A percentile compares a stretch with the other conserved stretches of the same genome.
These are phyloP conservation scores for Limonium bicolor DNA, from an alignment of 148 eudicot genomes.

Conservation along the genomic window DNA sequence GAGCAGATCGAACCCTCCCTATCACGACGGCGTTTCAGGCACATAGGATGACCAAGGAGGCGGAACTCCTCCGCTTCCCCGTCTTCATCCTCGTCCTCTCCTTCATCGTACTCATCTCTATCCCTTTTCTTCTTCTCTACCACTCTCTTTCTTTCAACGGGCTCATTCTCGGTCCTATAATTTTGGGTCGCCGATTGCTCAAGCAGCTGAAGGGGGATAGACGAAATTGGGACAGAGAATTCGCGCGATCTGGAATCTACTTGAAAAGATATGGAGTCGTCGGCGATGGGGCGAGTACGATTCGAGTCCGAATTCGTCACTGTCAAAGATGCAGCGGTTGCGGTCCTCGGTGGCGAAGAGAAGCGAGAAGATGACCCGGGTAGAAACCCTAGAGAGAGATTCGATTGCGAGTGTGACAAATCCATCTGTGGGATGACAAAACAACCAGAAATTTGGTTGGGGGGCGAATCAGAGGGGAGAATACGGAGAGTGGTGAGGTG, in stretches of 20 bases:
- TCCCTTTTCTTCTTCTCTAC: constrained; percentile 8
- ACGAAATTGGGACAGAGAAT: constrained; percentile 18
- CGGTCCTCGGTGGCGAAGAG: neutral
- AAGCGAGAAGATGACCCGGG: constrained; percentile 23
- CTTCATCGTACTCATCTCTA: constrained; percentile 10
- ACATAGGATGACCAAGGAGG: constrained; percentile 65
- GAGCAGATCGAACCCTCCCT: constrained; percentile 40
- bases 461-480: neutral
- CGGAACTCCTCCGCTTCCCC: constrained; percentile 56
- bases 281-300: constrained; percentile 19
- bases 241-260: constrained; percentile 31
- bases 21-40: constrained; percentile 61
- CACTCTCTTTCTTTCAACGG: constrained; percentile 11
- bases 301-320: constrained; percentile 6
- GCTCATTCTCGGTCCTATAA: constrained; percentile 6
- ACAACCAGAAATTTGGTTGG: no score
- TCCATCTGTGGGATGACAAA: no score
- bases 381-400: constrained; percentile 30
- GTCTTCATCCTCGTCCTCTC: constrained; percentile 18
- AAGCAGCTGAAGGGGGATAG: constrained; percentile 66
- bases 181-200: constrained; percentile 28
- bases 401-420: constrained; percentile 29
- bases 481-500: neutral
- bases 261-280: constrained; percentile 45
- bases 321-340: no score